These are phyloP conservation scores for Gnomoniopsis smithogilvyi DNA, from an alignment of 2,329 filamentous ascomycete genomes.

Conservation along the genomic window DNA sequence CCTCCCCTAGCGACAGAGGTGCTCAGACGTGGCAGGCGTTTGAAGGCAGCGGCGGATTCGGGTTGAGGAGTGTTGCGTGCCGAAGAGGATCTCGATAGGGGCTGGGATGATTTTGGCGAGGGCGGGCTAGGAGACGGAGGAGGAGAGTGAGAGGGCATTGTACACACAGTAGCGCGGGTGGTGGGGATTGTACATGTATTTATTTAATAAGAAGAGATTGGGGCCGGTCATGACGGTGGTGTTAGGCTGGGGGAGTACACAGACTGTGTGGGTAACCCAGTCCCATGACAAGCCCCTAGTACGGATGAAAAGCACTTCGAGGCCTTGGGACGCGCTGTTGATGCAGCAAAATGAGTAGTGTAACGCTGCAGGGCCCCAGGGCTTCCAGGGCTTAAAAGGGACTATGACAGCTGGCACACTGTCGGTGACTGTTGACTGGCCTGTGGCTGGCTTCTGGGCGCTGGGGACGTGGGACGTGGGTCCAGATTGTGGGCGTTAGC, in stretches of 20 bases:
- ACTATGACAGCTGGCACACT: neutral
- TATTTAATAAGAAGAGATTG: conserved; percentile 16
- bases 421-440: neutral
- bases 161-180: conserved; percentile 5
- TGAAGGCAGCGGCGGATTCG: conserved; percentile 11
- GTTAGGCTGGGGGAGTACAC: neutral
- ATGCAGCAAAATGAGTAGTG: neutral
- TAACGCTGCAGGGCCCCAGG: neutral
- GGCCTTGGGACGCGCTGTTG: neutral
- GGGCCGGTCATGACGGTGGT: conserved; percentile 13
- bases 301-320: neutral
- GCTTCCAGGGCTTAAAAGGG: neutral
- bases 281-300: neutral
- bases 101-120: conserved; percentile 6
- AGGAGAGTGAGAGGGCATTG: conserved; percentile 19
- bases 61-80: conserved; percentile 11
- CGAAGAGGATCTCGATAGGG: conserved; percentile 10
- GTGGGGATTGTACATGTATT: conserved; percentile 5
- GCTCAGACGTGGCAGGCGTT: conserved; percentile 5
- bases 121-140: conserved; percentile 8
- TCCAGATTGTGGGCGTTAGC: neutral
- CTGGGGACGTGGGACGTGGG: too few species aligned
- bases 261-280: conserved; percentile 12
- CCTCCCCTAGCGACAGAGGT: neutral
- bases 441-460: neutral